These are phyloP conservation scores for Phyllosticta capitalensis DNA, from an alignment of 2,329 filamentous ascomycete genomes.

Conservation along the genomic window DNA sequence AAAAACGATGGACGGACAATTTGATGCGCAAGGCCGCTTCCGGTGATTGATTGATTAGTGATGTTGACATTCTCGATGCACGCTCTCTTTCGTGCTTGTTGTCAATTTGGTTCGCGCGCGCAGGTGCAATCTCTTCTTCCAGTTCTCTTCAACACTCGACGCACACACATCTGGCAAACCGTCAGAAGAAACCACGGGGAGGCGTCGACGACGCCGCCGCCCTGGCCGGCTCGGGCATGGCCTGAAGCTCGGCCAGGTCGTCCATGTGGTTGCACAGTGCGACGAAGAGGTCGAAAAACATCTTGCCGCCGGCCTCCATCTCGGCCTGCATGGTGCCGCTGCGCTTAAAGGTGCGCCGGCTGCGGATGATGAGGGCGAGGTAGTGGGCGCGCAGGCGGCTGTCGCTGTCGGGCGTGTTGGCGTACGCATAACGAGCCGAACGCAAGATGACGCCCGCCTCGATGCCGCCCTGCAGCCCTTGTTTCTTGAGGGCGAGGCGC, in stretches of 20 bases:
- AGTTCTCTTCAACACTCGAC: too few relatives aligned
- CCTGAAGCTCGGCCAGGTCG: slow-evolving; percentile 71
- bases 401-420: slow-evolving; percentile 87
- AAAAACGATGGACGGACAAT: too few relatives aligned
- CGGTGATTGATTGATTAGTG: too few relatives aligned
- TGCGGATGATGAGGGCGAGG: slow-evolving; percentile 92
- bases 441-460: slow-evolving; percentile 85
- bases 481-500: slow-evolving; percentile 82
- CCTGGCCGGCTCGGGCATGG: too few relatives aligned
- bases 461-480: slow-evolving; percentile 86
- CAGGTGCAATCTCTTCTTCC: too few relatives aligned
- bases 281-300: slow-evolving; percentile 98
- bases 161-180: too few relatives aligned
- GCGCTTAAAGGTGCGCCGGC: slow-evolving; percentile 94
- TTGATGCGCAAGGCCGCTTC: too few relatives aligned
- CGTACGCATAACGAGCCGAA: slow-evolving; percentile 90
- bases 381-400: slow-evolving; percentile 91
- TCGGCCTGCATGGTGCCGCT: slow-evolving; percentile 98
- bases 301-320: slow-evolving; percentile 88
- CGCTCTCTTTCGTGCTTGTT: too few relatives aligned
- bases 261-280: slow-evolving; percentile 98
- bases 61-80: too few relatives aligned
- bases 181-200: too few relatives aligned
- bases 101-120: too few relatives aligned
- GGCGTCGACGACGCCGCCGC: too few relatives aligned